A percentile compares a stretch with the other conserved stretches of the same genome.
Conservation (phyloP, 2,329 filamentous ascomycete species). For the Colletotrichum sp. region DNA sequence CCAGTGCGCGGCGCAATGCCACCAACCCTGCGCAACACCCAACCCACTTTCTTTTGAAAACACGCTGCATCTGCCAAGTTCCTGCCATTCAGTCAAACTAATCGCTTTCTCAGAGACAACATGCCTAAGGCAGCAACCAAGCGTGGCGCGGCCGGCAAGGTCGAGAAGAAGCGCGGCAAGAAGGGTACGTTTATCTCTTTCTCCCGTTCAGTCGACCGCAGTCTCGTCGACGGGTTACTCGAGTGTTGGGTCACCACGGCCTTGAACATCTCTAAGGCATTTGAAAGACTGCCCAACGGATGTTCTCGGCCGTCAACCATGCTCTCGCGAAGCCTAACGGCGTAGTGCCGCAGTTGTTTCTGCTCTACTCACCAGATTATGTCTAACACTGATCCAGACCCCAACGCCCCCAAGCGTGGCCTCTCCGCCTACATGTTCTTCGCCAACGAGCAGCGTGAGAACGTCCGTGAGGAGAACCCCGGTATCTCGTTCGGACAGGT, state of each 20-base stretch:
- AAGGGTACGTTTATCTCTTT: slow-evolving; percentile 54
- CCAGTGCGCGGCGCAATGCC: background rate
- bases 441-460: slow-evolving; percentile 98
- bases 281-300: background rate
- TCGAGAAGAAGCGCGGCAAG: slow-evolving; percentile 61
- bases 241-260: background rate
- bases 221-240: too few species aligned
- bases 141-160: slow-evolving; percentile 55
- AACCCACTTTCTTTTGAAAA: background rate
- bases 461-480: slow-evolving; percentile 97
- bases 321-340: background rate
- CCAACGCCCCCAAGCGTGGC: slow-evolving; percentile 98
- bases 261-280: background rate
- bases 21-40: background rate
- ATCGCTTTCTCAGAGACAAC: slow-evolving; percentile 35
- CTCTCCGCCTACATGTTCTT: slow-evolving; percentile 99
- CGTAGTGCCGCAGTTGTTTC: background rate
- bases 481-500: slow-evolving; percentile 98
- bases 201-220: background rate
- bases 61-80: background rate
- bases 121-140: slow-evolving; percentile 67
- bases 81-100: slow-evolving; percentile 26
- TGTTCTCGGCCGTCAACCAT: background rate
- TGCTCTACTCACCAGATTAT: background rate
- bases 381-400: slow-evolving; percentile 62